Percentiles rank a stretch among this genome's conserved stretches.
Conservation (phyloP, 306 rosid genomes). For the Chamaecrista fasciculata region DNA sequence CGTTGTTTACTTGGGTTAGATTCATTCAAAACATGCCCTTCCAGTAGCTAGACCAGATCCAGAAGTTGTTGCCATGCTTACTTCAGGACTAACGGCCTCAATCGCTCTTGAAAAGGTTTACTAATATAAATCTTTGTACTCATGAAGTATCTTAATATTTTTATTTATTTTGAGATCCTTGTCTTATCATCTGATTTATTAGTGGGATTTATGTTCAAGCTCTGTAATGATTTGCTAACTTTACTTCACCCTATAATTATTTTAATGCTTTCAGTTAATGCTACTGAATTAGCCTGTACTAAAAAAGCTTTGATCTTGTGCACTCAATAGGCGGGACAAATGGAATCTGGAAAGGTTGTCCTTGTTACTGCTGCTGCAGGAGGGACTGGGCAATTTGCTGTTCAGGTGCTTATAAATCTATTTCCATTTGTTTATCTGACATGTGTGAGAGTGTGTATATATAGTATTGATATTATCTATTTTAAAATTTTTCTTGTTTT, state of each 20-base stretch:
- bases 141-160: slow-evolving; percentile 9
- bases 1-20: slow-evolving; percentile 40
- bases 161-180: slow-evolving; percentile 17
- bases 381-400: slow-evolving; percentile 99
- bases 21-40: slow-evolving; percentile 77
- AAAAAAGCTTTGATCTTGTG: slow-evolving; percentile 22
- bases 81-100: slow-evolving; percentile 96
- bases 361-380: slow-evolving; percentile 99
- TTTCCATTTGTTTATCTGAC: slow-evolving; percentile 24
- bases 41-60: slow-evolving; percentile 97
- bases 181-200: slow-evolving; percentile 9
- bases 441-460: not conserved
- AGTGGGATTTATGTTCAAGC: not conserved
- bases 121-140: slow-evolving; percentile 19
- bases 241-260: slow-evolving; percentile 3
- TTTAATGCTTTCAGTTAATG: slow-evolving; percentile 2
- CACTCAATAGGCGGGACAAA: slow-evolving; percentile 67
- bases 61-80: slow-evolving; percentile 96
- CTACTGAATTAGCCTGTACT: slow-evolving; percentile 22
- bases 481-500: slow-evolving; percentile 2
- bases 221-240: slow-evolving; percentile 12
- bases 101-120: slow-evolving; percentile 84
- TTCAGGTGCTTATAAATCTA: slow-evolving; percentile 60
- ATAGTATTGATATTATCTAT: slow-evolving; percentile 15
- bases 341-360: slow-evolving; percentile 84